Evolutionary conservation across 495 filamentous ascomycete species (phyloP).

Genomic region (Penicillium roqueforti): DNA sequence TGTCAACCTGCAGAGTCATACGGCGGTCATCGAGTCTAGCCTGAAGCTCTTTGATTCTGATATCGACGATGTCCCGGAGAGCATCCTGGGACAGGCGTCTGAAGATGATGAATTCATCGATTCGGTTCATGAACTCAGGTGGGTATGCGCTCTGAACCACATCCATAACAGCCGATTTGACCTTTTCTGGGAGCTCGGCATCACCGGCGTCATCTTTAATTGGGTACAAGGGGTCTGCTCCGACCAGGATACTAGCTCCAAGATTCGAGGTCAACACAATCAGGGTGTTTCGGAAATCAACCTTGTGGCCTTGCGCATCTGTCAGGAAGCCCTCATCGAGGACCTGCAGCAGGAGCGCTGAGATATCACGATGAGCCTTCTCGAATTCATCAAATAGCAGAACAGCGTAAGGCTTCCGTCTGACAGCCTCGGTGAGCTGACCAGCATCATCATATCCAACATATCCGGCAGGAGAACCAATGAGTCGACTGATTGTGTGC

Average conservation of each 20-base stretch:
- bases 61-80: conserved; percentile 89
- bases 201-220: conserved; percentile 51
- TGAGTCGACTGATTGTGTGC: conserved; percentile 88
- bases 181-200: conserved; percentile 62
- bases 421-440: conserved; percentile 91
- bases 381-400: conserved; percentile 97
- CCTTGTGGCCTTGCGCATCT: conserved; percentile 90
- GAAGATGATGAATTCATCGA: conserved; percentile 97
- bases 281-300: conserved; percentile 94
- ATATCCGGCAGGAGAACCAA: conserved; percentile 90
- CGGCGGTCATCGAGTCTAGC: conserved; percentile 77
- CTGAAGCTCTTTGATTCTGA: conserved; percentile 82
- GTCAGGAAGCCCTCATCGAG: conserved; percentile 96
- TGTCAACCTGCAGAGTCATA: conserved; percentile 67
- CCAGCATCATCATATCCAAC: conserved; percentile 97
- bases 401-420: conserved; percentile 93
- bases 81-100: conserved; percentile 72
- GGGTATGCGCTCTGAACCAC: conserved; percentile 75
- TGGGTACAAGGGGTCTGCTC: conserved; percentile 38
- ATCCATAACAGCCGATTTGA: conserved; percentile 79
- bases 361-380: conserved; percentile 94
- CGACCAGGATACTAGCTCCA: conserved; percentile 50
- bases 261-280: conserved; percentile 96
- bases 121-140: conserved; percentile 93
- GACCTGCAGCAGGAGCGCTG: conserved; percentile 87